Evolutionary conservation across 1,284 basidiomycete genomes (phyloP), one percentile per base, ranked within the genome.

Genomic region (Irpex rosettiformis): DNA sequence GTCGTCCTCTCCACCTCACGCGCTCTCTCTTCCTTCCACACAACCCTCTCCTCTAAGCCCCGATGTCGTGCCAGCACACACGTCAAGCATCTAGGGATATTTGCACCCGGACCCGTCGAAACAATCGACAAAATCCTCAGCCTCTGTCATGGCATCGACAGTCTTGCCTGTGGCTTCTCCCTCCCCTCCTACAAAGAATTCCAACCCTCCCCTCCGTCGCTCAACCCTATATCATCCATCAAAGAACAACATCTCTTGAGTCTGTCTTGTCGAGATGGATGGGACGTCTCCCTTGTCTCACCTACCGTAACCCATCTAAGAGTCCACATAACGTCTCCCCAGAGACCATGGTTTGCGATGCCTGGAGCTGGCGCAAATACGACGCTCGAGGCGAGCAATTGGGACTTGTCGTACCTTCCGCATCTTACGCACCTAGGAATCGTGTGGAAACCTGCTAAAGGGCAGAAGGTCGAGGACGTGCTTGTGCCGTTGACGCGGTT

Each of bases 111-210:
- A n/a, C 75, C 75, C 40, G 64, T 73, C 5, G 65, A 69, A 52
- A 65, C 64, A 57, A 73, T 76, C 59, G 66, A 72, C 57, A 59
- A 62, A 18, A 69, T 76, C 30, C 66, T 77, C 28, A 59, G 63
- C 47, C 66, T 62, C 7, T 75, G 75, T 56, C 63, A 64, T 1
- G 70, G 72, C 54, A 67, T 75, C 7, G 63, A 65, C 40, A 73
- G 70, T 62, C 67, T 77, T n/a, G 73, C 75, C 1, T 76, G 74
- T 62, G 73, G 74, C 24, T 75, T 76, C 65, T 69, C 73, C 21
- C 64, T 74, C 1, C 66, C 71, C 1, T 63, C 67, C 2, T 73
- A 73, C 62, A 61, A 65, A 52, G 64, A 66, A 8, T 24, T 68
- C 47, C 66, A 64, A 28, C 65, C 65, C 52, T 40, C 55, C 52